Conservation (phyloP, 208 protist species). For the Kentomonas sorsogonicus region DNA sequence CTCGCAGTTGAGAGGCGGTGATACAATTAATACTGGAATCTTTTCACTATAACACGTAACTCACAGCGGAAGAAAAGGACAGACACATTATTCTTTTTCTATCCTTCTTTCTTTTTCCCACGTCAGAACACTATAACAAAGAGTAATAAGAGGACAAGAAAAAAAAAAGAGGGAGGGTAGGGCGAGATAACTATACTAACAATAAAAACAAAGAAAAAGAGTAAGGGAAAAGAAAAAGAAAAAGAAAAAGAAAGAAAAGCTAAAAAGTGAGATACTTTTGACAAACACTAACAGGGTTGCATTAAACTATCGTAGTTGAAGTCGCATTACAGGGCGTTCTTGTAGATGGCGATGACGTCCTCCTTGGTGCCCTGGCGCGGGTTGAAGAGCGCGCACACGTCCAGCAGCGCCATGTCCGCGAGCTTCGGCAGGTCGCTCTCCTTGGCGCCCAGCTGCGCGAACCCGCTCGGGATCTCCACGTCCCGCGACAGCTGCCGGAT, state of each 20-base stretch:
- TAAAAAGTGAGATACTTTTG: not conserved
- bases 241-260: not conserved
- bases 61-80: too few species aligned
- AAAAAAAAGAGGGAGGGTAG: not conserved
- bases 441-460: conserved; percentile 46
- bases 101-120: not conserved
- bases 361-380: conserved; percentile 46
- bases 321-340: conserved; percentile 35
- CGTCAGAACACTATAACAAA: not conserved
- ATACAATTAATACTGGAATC: too few species aligned
- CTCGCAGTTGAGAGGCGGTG: too few species aligned
- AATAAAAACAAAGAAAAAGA: not conserved
- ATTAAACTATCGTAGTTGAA: too few species aligned
- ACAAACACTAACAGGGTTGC: too few species aligned
- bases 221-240: not conserved
- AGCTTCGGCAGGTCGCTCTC: too few species aligned
- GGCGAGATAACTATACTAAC: too few species aligned
- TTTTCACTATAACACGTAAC: too few species aligned
- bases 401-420: conserved; percentile 35
- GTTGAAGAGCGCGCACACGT: conserved; percentile 53
- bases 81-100: not conserved
- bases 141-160: not conserved
- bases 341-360: conserved; percentile 43
- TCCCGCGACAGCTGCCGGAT: conserved; percentile 38
- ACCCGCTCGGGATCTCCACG: conserved; percentile 58